Conservation (phyloP, 805 yeast genomes). For the Clavispora fructus region DNA sequence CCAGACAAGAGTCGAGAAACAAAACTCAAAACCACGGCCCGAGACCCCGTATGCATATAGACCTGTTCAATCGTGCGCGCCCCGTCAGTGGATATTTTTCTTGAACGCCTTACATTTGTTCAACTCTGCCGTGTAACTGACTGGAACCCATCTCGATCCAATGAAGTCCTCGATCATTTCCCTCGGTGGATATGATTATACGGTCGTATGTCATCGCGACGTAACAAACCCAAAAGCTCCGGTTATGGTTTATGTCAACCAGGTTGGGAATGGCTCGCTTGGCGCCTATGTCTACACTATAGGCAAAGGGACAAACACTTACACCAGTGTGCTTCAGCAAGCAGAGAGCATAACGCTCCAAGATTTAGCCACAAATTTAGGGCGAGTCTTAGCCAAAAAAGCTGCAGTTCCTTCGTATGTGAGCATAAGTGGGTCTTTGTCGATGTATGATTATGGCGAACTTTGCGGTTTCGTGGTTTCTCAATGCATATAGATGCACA, state of each 20-base stretch:
- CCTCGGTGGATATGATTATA: constrained; percentile 11
- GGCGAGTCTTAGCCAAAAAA: constrained; percentile 36
- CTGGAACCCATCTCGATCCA: not conserved
- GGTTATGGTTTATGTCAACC: constrained; percentile 26
- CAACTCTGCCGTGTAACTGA: not conserved
- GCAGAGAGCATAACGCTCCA: constrained; percentile 34
- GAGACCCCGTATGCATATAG: not conserved
- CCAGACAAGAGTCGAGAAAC: not conserved
- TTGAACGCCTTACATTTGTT: not conserved
- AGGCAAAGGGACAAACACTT: constrained; percentile 19
- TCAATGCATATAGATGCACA: not conserved
- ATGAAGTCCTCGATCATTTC: constrained; percentile 10
- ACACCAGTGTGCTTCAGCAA: constrained; percentile 41
- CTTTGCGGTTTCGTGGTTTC: not conserved
- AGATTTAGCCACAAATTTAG: constrained; percentile 41
- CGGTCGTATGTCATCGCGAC: constrained; percentile 6
- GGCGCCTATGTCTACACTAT: constrained; percentile 44
- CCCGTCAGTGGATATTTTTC: not conserved
- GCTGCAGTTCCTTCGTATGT: constrained; percentile 42
- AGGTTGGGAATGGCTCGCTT: constrained; percentile 20
- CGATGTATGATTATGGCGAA: constrained; percentile 9
- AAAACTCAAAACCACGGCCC: not conserved
- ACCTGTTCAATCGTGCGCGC: not conserved
- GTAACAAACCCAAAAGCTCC: constrained; percentile 15
- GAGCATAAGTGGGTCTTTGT: constrained; percentile 36